Conservation (phyloP, 345 rosid genomes). For the Hibiscus mutabilis region DNA sequence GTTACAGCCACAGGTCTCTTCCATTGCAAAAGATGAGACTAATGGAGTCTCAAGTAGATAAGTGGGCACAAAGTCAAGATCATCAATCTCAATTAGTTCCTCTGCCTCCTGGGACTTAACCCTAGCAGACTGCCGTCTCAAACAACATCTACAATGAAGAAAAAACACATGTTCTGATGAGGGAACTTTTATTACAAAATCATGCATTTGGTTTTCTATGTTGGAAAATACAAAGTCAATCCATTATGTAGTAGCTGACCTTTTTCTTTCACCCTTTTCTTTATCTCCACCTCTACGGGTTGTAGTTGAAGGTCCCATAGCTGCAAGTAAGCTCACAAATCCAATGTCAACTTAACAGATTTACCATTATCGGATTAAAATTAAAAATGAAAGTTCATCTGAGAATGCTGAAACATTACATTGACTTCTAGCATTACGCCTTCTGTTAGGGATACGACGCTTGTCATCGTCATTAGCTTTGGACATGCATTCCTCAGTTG, state of each 20-base stretch:
- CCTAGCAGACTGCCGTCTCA: constrained; percentile 56
- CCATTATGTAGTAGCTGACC: constrained; percentile 24
- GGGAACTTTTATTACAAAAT: neutral
- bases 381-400: neutral
- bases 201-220: neutral
- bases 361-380: neutral
- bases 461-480: neutral
- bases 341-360: neutral
- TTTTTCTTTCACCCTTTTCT: constrained; percentile 49
- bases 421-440: constrained; percentile 32
- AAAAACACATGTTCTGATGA: neutral
- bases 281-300: constrained; percentile 29
- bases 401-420: constrained; percentile 31
- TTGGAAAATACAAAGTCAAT: neutral
- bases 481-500: neutral
- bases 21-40: constrained; percentile 9
- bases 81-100: constrained; percentile 63
- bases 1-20: constrained; percentile 16
- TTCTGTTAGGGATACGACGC: neutral
- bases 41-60: constrained; percentile 18
- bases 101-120: constrained; percentile 36
- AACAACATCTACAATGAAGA: constrained; percentile 33
- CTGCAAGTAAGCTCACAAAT: constrained; percentile 27
- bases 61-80: constrained; percentile 15
- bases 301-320: constrained; percentile 41